Percentiles rank a stretch among this genome's conserved stretches.
phyloP scores from a whole-genome alignment of 2,329 filamentous ascomycete genomes.

The Thelonectria olida region DNA sequence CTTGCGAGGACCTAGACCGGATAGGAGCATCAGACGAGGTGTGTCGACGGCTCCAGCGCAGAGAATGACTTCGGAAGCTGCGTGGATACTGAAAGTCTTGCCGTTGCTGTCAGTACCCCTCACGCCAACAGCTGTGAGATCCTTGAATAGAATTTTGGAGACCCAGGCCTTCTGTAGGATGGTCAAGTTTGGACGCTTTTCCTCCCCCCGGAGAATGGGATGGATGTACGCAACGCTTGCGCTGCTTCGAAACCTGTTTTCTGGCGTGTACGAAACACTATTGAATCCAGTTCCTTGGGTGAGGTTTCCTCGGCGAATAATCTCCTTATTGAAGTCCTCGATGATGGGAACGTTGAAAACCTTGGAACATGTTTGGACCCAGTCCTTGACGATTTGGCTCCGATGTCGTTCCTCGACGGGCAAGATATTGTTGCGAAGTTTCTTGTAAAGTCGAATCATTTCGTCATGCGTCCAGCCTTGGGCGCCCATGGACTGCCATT shows the following conservation, averaged over 20 bases:
- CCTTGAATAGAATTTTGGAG: slow-evolving; percentile 73
- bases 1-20: slow-evolving; percentile 52
- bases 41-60: slow-evolving; percentile 61
- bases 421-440: slow-evolving; percentile 58
- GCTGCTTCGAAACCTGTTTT: slow-evolving; percentile 13
- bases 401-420: neutral
- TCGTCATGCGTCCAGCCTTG: slow-evolving; percentile 81
- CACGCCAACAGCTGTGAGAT: slow-evolving; percentile 71
- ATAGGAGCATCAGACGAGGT: slow-evolving; percentile 60
- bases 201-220: slow-evolving; percentile 14
- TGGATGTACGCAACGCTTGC: slow-evolving; percentile 19
- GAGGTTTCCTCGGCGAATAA: neutral
- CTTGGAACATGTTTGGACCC: neutral
- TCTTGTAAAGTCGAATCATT: slow-evolving; percentile 78
- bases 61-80: slow-evolving; percentile 60
- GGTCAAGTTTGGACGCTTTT: slow-evolving; percentile 5
- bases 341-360: neutral
- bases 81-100: slow-evolving; percentile 25
- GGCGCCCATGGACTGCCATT: slow-evolving; percentile 79
- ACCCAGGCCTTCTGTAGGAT: slow-evolving; percentile 85
- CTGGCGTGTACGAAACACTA: neutral
- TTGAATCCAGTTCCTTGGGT: neutral
- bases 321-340: neutral
- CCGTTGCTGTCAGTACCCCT: neutral
- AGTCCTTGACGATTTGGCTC: neutral